Evolutionary conservation across 495 filamentous ascomycete species (phyloP), one percentile per base, ranked within the genome.

Genomic region (Evernia prunastri): DNA sequence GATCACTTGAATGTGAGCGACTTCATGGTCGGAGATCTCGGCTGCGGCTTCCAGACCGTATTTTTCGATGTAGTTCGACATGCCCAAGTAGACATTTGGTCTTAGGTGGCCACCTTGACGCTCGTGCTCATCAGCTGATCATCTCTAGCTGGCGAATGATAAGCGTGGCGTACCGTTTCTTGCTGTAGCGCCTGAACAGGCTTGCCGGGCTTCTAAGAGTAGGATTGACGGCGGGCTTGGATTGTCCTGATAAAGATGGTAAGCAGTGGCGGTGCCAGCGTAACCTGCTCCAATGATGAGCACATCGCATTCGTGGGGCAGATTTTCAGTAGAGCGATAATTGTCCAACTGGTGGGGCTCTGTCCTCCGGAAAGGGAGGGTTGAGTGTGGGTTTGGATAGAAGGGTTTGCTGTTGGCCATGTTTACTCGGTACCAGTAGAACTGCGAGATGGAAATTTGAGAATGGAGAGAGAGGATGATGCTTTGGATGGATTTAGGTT

Each of bases 131-230:
- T 58, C 35, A 58, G 56, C 56, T 58, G 12, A 18, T 29, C 35
- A 11, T n/a, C 39, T 1, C 33, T 27, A 27, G n/a, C 17, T 8
- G 39, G 13, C 39, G 17, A 15, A 18, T 8, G n/a, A 47, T 8
- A 61, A 15, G 18, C 43, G 3, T 51, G 17, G 18, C 43, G 3
- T 51, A 35, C 59, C 59, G 25, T 60, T 49, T 31, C 42, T 42
- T 39, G 31, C 59, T 25, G 59, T 61, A 33, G 58, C 58, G 7
- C 58, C 37, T 60, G 43, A 60, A 29, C 43, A 61, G 39, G 33
- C 60, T 54, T 61, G 60, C 13, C 60, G 45, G 13, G 43, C 47
- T 37, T 53, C 35, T 13, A 40, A 2, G 1, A 31, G 35, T 31
- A 54, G 23, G 3, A 27, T 51, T 9, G 59, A 61, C 20, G 29